A percentile compares a stretch with the other conserved stretches of the same genome.
Evolutionary conservation across 2,329 filamentous ascomycete species (phyloP).

Genomic region (Alternaria incomplexa): DNA sequence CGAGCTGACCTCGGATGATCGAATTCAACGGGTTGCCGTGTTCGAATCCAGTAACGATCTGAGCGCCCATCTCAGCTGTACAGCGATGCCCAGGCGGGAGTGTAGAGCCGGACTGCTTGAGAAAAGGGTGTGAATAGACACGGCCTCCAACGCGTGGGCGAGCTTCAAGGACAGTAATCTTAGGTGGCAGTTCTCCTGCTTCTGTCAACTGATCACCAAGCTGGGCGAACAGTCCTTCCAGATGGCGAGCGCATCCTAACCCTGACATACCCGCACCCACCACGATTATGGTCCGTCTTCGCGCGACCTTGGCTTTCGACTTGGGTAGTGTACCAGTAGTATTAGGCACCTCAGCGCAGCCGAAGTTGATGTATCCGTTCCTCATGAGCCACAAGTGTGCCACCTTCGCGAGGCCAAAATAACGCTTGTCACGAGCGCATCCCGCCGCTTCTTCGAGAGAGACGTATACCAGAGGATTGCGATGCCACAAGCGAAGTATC

Average conservation of each 20-base stretch:
- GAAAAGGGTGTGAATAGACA: constrained; percentile 82
- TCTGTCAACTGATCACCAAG: constrained; percentile 72
- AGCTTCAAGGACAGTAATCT: constrained; percentile 83
- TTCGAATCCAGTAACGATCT: constrained; percentile 98
- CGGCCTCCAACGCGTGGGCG: constrained; percentile 86
- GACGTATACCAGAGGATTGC: constrained; percentile 82
- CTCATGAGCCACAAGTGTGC: constrained; percentile 93
- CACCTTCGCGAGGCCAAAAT: constrained; percentile 86
- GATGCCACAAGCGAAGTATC: constrained; percentile 87
- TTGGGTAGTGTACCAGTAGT: constrained; percentile 46
- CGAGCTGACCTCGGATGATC: constrained; percentile 87
- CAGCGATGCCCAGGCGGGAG: constrained; percentile 64
- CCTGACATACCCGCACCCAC: constrained; percentile 96
- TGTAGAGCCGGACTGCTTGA: constrained; percentile 62
- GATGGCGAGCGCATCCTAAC: constrained; percentile 86
- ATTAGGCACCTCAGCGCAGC: constrained; percentile 77
- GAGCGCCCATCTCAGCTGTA: constrained; percentile 95
- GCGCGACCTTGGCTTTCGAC: constrained; percentile 52
- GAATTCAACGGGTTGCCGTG: constrained; percentile 92
- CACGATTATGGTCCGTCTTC: constrained; percentile 78
- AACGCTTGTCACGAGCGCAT: constrained; percentile 84
- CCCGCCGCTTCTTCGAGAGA: constrained; percentile 86
- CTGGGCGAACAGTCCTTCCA: constrained; percentile 84
- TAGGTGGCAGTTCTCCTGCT: constrained; percentile 71
- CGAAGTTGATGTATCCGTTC: constrained; percentile 95